Conservation (phyloP, 495 filamentous ascomycete genomes). For the Penicillium canescens region DNA sequence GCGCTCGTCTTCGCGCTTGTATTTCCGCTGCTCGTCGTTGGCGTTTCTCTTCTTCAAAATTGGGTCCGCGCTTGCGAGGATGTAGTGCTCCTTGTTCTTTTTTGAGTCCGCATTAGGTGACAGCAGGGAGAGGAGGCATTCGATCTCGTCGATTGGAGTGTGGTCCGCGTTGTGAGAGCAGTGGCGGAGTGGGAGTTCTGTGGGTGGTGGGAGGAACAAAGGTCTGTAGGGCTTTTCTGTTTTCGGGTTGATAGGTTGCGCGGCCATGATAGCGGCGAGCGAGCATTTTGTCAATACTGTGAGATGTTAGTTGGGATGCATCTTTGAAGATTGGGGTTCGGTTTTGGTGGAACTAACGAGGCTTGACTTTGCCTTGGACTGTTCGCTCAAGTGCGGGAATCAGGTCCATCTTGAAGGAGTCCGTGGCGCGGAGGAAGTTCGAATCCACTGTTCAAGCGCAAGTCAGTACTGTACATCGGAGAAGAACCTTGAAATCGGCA, state of each 20-base stretch:
- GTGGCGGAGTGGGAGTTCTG: slow-evolving; percentile 73
- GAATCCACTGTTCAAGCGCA: slow-evolving; percentile 61
- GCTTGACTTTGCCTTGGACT: slow-evolving; percentile 80
- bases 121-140: slow-evolving; percentile 77
- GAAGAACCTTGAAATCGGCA: slow-evolving; percentile 9
- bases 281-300: slow-evolving; percentile 65
- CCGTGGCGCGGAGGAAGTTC: slow-evolving; percentile 71
- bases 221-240: slow-evolving; percentile 46
- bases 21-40: slow-evolving; percentile 25
- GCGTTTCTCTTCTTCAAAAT: slow-evolving; percentile 24
- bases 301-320: slow-evolving; percentile 8
- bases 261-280: slow-evolving; percentile 44
- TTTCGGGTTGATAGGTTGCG: slow-evolving; percentile 45
- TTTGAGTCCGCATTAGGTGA: slow-evolving; percentile 61
- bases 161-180: slow-evolving; percentile 87
- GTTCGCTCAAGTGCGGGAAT: slow-evolving; percentile 69
- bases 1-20: slow-evolving; percentile 26
- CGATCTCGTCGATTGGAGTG: slow-evolving; percentile 69
- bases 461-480: slow-evolving; percentile 11
- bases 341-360: slow-evolving; percentile 53
- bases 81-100: slow-evolving; percentile 87
- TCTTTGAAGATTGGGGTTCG: slow-evolving; percentile 1
- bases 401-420: slow-evolving; percentile 78
- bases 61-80: slow-evolving; percentile 69
- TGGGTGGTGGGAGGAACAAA: slow-evolving; percentile 44